Evolutionary conservation across 352 stramenopile genomes (phyloP).

Genomic region (Globisporangium echinulatum): DNA sequence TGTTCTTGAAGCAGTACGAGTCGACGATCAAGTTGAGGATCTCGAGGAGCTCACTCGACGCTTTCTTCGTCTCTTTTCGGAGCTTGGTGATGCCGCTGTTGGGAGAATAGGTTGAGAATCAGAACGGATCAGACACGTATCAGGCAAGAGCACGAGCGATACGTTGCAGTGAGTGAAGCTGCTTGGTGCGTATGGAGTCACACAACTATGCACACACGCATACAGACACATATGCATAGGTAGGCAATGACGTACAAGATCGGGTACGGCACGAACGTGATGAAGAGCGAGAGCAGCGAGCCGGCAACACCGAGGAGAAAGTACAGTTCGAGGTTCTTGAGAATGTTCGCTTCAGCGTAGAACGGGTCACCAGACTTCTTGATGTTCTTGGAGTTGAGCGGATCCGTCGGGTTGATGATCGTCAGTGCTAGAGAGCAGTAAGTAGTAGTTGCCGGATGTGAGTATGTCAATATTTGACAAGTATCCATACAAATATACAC

Average conservation of each 20-base stretch:
- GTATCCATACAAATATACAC: not conserved
- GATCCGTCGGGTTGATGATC: constrained; percentile 50
- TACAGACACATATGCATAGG: not conserved
- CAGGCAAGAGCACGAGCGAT: too few relatives aligned
- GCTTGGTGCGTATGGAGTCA: too few relatives aligned
- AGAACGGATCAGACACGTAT: too few relatives aligned
- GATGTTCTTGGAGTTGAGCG: constrained; percentile 23
- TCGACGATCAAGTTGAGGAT: constrained; percentile 61
- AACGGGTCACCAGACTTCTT: constrained; percentile 29
- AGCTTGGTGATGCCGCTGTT: constrained; percentile 27
- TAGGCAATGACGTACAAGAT: constrained; percentile 38
- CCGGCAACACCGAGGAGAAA: constrained; percentile 46
- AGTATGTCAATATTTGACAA: too few relatives aligned
- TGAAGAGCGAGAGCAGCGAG: constrained; percentile 38
- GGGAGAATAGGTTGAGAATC: not conserved
- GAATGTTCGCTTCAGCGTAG: constrained; percentile 34
- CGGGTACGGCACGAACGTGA: constrained; percentile 55
- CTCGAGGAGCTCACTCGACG: constrained; percentile 29
- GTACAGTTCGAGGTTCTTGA: constrained; percentile 46
- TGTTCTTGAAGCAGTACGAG: constrained; percentile 86
- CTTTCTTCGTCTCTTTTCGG: constrained; percentile 19
- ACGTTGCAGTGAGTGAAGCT: too few relatives aligned
- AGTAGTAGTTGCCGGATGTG: too few relatives aligned
- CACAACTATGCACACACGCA: too few relatives aligned
- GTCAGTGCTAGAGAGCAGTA: constrained; percentile 29